A percentile compares a stretch with the other conserved stretches of the same genome.
These are phyloP conservation scores for Russula sp. DNA, from an alignment of 768 basidiomycete genomes.

Conservation along the genomic window DNA sequence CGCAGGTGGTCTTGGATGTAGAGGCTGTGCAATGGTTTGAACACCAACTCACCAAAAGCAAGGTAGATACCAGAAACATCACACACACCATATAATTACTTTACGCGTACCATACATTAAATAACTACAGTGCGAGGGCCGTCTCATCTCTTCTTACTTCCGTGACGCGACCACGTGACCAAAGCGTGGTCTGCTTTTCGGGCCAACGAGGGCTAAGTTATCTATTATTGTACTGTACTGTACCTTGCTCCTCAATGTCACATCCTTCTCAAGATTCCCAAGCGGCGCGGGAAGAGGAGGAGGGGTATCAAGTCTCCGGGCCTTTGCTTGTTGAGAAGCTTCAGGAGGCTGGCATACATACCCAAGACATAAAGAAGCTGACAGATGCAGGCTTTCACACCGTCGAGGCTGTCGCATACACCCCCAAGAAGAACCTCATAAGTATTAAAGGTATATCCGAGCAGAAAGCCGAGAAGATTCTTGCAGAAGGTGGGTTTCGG, in stretches of 20 bases:
- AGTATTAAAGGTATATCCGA: conserved; percentile 97
- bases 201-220: not conserved
- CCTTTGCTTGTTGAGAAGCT: conserved; percentile 81
- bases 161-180: conserved; percentile 24
- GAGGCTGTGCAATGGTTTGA: conserved; percentile 79
- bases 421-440: conserved; percentile 87
- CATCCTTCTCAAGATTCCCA: conserved; percentile 49
- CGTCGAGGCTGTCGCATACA: conserved; percentile 93
- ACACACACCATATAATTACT: not conserved
- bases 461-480: conserved; percentile 93
- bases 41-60: conserved; percentile 46
- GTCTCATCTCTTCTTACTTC: not conserved
- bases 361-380: conserved; percentile 94
- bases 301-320: conserved; percentile 57
- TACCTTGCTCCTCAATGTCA: conserved; percentile 40
- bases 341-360: conserved; percentile 82
- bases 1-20: conserved; percentile 73
- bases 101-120: not conserved
- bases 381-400: conserved; percentile 88
- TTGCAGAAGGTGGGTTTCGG: conserved; percentile 67
- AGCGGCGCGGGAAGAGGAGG: conserved; percentile 43
- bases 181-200: not conserved
- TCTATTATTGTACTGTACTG: not conserved
- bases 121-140: no score
- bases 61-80: not conserved